phyloP scores from a whole-genome alignment of 768 basidiomycete genomes.

The Boletus coccyginus region DNA sequence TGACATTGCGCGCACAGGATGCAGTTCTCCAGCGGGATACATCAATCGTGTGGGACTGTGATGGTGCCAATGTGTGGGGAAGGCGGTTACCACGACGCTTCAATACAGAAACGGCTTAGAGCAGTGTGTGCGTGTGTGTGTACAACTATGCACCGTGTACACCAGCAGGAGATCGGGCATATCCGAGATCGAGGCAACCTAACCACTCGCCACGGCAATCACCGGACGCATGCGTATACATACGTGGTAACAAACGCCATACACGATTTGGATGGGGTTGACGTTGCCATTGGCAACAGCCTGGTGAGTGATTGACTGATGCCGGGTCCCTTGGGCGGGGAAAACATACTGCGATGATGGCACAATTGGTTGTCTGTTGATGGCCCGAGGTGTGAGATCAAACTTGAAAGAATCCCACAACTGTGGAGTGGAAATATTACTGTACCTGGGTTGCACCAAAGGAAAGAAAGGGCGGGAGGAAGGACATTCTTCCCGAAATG shows the following conservation, averaged over 20 bases:
- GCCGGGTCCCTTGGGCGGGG: neutral
- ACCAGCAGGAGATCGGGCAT: neutral
- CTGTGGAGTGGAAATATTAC: neutral
- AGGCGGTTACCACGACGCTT: conserved; percentile 8
- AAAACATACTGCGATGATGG: neutral
- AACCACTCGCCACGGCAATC: conserved; percentile 10
- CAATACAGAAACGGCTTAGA: neutral
- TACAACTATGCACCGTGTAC: neutral
- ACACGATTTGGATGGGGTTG: neutral
- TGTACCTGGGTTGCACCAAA: neutral
- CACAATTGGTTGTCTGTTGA: conserved; percentile 1
- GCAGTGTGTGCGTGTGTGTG: neutral
- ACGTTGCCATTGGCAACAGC: conserved; percentile 13
- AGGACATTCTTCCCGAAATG: neutral
- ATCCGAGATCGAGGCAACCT: conserved; percentile 3
- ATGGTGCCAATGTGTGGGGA: neutral
- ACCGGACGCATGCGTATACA: neutral
- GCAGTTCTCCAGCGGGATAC: conserved; percentile 1
- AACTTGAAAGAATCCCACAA: neutral
- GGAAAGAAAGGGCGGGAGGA: neutral
- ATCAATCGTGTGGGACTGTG: neutral
- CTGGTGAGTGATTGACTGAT: neutral
- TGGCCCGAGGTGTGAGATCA: neutral
- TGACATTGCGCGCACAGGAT: neutral
- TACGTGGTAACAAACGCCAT: neutral